These are phyloP conservation scores for Eucalyptus pauciflora DNA, from an alignment of 345 rosid genomes.

Conservation along the genomic window DNA sequence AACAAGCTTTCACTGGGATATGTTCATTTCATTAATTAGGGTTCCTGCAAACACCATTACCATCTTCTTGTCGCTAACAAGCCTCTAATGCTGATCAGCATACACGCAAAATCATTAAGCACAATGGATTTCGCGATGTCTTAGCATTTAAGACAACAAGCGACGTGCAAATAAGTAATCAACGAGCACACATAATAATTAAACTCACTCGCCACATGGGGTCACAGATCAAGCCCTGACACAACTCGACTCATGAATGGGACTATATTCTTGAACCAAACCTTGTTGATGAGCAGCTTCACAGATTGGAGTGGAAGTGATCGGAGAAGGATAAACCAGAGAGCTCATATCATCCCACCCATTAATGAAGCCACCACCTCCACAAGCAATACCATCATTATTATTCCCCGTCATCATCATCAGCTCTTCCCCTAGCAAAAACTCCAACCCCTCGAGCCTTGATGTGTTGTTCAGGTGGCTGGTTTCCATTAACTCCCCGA, in stretches of 20 bases:
- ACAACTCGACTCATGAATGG: constrained; percentile 10
- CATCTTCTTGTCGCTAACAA: not conserved
- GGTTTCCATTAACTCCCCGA: constrained; percentile 12
- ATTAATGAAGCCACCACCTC: not conserved
- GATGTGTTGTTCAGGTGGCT: constrained; percentile 1
- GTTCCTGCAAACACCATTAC: not conserved
- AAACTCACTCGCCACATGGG: not conserved
- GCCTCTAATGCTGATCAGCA: not conserved
- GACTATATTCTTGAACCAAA: constrained; percentile 8
- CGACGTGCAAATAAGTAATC: not conserved
- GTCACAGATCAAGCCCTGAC: not conserved
- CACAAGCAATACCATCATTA: not conserved
- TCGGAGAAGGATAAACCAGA: constrained; percentile 1
- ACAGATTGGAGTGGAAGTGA: not conserved
- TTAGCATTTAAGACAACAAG: not conserved
- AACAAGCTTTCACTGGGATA: not conserved
- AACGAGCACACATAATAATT: not conserved
- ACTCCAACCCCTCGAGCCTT: constrained; percentile 33
- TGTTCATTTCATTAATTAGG: not conserved
- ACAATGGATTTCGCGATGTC: not conserved
- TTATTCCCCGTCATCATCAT: not conserved
- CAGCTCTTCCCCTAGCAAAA: constrained; percentile 15
- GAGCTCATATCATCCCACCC: constrained; percentile 15
- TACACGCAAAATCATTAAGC: not conserved
- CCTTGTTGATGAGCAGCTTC: constrained; percentile 9